Evolutionary conservation across 805 yeast species (phyloP), one percentile per base, ranked within the genome.

Genomic region (Maudiozyma bulderi): DNA sequence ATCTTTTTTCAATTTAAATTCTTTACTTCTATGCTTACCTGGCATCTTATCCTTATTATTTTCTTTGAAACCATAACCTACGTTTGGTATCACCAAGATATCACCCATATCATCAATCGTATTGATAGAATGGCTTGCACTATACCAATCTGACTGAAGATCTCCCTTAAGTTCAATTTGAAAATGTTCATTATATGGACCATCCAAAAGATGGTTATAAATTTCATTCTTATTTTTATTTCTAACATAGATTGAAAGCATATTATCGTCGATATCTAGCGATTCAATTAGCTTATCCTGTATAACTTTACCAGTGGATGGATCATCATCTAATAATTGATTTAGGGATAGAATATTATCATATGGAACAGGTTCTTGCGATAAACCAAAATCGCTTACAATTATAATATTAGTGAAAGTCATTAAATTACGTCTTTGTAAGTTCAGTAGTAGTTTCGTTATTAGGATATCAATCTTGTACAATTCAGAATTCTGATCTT

Each of bases 371-470:
- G 30, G 29, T 26, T 6, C 31, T 34, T 20, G 14, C 3, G 29
- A 8, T 91, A 0, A 95, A 83, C 96, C 96, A 62, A 89, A 96
- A 64, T 90, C 96, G 43, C 95, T 86, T 3, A 90, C 84, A 41
- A 90, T 69, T 0, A 91, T 67, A 20, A 90, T 66, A 61, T 91
- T 90, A 15, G 84, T 85, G 40, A 87, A 73, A 26, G 80, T 73
- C 0, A 75, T 67, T 51, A 88, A 67, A 54, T 84, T 81, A 48
- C 95, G 71, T 15, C 62, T 58, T 0, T 59, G 50, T 20, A 90
- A 56, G 8, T 76, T 82, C 29, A 65, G 52, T 13, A 73, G 68
- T 39, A 87, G 50, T 5, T 69, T 61, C 13, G 72, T 74, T 11
- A 91, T 65, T 53, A 83, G 82, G 11, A 64, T 59, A 67, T 91